Evolutionary conservation across 805 yeast species (phyloP).

Genomic region (Diddensiella caesifluorescens): DNA sequence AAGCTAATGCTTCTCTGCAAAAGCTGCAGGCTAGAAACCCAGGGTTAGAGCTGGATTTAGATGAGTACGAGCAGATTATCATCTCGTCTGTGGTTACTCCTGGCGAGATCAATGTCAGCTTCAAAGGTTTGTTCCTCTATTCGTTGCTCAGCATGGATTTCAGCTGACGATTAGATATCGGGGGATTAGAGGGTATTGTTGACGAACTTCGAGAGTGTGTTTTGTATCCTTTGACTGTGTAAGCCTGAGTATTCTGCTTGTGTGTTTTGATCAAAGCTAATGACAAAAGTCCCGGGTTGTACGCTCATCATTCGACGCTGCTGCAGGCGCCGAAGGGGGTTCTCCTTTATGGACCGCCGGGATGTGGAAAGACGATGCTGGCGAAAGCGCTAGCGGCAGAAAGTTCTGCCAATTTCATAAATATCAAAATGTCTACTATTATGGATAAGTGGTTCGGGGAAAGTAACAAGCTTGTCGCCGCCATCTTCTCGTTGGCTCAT

Average conservation of each 20-base stretch:
- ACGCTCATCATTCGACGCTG: conserved; percentile 58
- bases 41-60: conserved; percentile 45
- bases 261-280: not conserved
- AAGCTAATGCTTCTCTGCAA: conserved; percentile 52
- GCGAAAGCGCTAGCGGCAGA: conserved; percentile 93
- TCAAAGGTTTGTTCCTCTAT: conserved; percentile 36
- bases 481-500: conserved; percentile 81
- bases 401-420: conserved; percentile 85
- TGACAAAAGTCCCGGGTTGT: conserved; percentile 52
- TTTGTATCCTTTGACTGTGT: conserved; percentile 67
- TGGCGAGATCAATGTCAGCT: conserved; percentile 68
- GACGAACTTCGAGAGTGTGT: conserved; percentile 86
- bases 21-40: conserved; percentile 60
- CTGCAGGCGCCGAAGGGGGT: conserved; percentile 94
- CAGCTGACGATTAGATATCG: conserved; percentile 49
- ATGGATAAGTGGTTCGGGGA: conserved; percentile 99
- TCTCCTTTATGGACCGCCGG: conserved; percentile 89
- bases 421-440: conserved; percentile 85
- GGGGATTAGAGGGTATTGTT: conserved; percentile 78
- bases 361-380: conserved; percentile 96
- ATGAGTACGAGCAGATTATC: conserved; percentile 72
- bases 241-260: conserved; percentile 12
- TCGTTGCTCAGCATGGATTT: too few species aligned
- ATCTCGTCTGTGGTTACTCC: conserved; percentile 78
- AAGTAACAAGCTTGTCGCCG: conserved; percentile 88